Evolutionary conservation across 2,329 filamentous ascomycete species (phyloP).

Genomic region (Balansia obtecta): DNA sequence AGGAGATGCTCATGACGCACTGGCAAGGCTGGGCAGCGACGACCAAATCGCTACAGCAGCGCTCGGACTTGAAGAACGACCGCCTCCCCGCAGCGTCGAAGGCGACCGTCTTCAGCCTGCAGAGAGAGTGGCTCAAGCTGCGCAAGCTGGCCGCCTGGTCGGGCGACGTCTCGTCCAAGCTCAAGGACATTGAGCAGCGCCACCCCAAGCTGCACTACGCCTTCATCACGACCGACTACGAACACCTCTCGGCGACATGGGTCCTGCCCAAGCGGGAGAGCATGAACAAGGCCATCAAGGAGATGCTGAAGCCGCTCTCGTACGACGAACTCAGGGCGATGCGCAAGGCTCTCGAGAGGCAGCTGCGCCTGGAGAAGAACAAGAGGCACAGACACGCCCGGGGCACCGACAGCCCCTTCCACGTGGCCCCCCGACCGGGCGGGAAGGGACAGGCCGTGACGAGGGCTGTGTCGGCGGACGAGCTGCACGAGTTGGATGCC

Average conservation of each 20-base stretch:
- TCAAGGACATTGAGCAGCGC: slow-evolving; percentile 24
- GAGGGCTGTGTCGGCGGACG: not conserved
- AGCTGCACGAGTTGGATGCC: slow-evolving; percentile 5
- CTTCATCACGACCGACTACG: slow-evolving; percentile 21
- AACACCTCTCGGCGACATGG: slow-evolving; percentile 16
- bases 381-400: not conserved
- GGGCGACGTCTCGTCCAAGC: slow-evolving; percentile 25
- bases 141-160: slow-evolving; percentile 38
- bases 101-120: slow-evolving; percentile 34
- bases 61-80: slow-evolving; percentile 25
- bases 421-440: slow-evolving; percentile 1
- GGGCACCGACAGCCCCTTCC: slow-evolving; percentile 4
- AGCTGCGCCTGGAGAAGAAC: slow-evolving; percentile 6
- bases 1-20: slow-evolving; percentile 62
- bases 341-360: slow-evolving; percentile 11
- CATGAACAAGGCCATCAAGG: slow-evolving; percentile 17
- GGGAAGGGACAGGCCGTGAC: not conserved
- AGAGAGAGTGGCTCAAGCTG: slow-evolving; percentile 36
- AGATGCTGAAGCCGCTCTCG: slow-evolving; percentile 17
- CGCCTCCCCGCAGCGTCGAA: slow-evolving; percentile 19
- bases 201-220: slow-evolving; percentile 30
- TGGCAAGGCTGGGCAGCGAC: slow-evolving; percentile 59
- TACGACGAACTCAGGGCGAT: slow-evolving; percentile 17
- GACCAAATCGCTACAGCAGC: slow-evolving; percentile 16
- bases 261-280: slow-evolving; percentile 13